phyloP scores from a whole-genome alignment of 208 protist genomes.

The Acanthamoeba castellanii region DNA sequence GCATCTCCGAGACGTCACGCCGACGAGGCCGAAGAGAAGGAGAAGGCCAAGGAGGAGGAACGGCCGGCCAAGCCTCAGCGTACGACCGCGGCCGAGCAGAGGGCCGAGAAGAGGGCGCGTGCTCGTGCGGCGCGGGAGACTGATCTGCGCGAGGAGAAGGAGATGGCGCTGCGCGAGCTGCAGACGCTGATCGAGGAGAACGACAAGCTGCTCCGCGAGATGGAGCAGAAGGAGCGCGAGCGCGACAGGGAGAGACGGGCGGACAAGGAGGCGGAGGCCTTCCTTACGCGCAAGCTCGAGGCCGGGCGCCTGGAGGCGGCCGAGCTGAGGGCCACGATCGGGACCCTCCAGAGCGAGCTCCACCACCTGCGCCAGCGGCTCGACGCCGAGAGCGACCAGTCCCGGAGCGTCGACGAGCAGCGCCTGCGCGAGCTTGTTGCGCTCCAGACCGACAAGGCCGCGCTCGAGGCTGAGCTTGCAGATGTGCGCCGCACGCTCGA shows the following conservation, averaged over 20 bases:
- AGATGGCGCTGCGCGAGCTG: conserved; percentile 36
- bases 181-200: conserved; percentile 56
- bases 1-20: too few species aligned
- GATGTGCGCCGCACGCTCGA: background rate
- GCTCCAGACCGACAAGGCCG: background rate
- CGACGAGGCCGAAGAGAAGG: background rate
- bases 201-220: conserved; percentile 50
- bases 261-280: conserved; percentile 17
- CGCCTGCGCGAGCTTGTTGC: background rate
- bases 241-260: background rate
- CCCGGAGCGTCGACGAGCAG: background rate
- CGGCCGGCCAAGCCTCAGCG: background rate
- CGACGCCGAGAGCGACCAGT: background rate
- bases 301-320: background rate
- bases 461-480: background rate
- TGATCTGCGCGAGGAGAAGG: conserved; percentile 47
- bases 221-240: conserved; percentile 21
- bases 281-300: conserved; percentile 5
- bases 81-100: background rate
- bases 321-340: background rate
- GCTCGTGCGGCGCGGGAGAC: background rate
- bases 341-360: background rate
- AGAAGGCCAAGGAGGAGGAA: background rate
- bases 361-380: background rate
- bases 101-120: background rate